These are phyloP conservation scores for Tetraselmis chui DNA, from an alignment of 139 green algal species.

Conservation along the genomic window DNA sequence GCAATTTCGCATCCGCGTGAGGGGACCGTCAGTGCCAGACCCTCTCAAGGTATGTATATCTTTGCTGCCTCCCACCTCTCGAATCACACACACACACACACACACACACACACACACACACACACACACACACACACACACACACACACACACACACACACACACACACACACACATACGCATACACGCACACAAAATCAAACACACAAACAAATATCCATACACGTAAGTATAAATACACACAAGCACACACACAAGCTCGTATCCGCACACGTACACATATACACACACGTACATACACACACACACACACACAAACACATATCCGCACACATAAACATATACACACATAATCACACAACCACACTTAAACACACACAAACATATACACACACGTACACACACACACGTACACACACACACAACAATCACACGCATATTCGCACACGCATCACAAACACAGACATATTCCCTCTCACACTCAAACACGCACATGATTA, in stretches of 20 bases:
- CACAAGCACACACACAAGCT: background rate
- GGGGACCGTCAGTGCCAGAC: background rate
- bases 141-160: background rate
- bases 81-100: background rate
- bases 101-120: background rate
- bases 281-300: background rate
- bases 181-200: background rate
- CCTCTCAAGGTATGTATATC: background rate
- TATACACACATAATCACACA: background rate
- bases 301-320: background rate
- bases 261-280: background rate
- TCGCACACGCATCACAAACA: background rate
- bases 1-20: constrained; percentile 19
- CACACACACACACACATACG: background rate
- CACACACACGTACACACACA: background rate
- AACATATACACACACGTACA: background rate
- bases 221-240: background rate
- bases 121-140: background rate
- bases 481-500: constrained; percentile 6
- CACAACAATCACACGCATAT: background rate
- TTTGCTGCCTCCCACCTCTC: too few relatives aligned
- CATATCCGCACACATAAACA: background rate
- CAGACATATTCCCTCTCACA: constrained; percentile 40
- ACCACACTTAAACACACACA: background rate
- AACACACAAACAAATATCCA: background rate